Conservation (phyloP, 495 filamentous ascomycete genomes). For the Aspergillus haitiensis region DNA sequence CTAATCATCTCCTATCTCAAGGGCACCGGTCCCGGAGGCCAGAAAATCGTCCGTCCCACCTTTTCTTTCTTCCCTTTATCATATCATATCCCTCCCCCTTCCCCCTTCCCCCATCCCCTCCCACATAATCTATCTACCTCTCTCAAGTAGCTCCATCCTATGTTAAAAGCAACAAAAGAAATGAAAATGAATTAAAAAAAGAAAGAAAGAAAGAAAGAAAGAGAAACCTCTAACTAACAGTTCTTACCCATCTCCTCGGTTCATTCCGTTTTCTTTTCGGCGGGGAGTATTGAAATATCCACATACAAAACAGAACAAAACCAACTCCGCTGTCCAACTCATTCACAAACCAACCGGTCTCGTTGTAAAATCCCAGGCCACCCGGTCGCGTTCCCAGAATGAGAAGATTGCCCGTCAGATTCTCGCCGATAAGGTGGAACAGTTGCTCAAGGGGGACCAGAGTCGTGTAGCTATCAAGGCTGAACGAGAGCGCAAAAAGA, state of each 20-base stretch:
- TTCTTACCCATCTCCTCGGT: background rate
- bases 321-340: slow-evolving; percentile 89
- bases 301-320: slow-evolving; percentile 76
- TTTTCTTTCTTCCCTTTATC: background rate
- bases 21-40: slow-evolving; percentile 89
- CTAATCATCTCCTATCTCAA: slow-evolving; percentile 84
- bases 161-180: too few species aligned
- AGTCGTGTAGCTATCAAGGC: slow-evolving; percentile 58
- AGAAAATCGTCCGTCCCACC: slow-evolving; percentile 67
- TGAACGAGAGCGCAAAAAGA: slow-evolving; percentile 57
- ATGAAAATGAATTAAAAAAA: too few species aligned
- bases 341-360: slow-evolving; percentile 85
- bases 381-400: slow-evolving; percentile 84
- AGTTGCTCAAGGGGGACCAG: slow-evolving; percentile 58
- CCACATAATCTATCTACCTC: background rate
- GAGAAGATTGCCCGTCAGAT: slow-evolving; percentile 79
- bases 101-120: slow-evolving; percentile 1
- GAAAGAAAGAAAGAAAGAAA: background rate
- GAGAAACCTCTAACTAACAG: background rate
- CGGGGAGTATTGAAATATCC: too few species aligned
- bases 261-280: background rate
- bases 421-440: slow-evolving; percentile 76
- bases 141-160: too few species aligned
- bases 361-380: slow-evolving; percentile 89
- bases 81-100: background rate